These are phyloP conservation scores for Candida cerambycidarum DNA, from an alignment of 805 yeast genomes.

Conservation along the genomic window DNA sequence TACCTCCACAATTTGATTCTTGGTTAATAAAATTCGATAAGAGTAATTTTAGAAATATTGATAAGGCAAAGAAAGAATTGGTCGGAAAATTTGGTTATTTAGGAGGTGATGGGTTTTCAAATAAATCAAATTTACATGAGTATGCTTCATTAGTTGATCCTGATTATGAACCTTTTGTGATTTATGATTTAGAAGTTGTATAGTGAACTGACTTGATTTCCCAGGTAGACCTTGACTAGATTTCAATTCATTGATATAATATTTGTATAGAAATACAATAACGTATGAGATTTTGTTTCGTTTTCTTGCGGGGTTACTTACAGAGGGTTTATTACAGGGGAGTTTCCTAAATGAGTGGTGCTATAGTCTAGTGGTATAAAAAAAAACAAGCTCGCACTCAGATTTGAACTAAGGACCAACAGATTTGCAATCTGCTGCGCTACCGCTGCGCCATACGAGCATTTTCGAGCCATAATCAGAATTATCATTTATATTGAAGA, in stretches of 20 bases:
- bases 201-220: slow-evolving; percentile 11
- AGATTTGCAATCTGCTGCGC: slow-evolving; percentile 99
- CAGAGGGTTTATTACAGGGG: too few relatives aligned
- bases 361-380: slow-evolving; percentile 16
- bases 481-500: not conserved
- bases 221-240: not conserved
- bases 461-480: not conserved
- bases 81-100: slow-evolving; percentile 79
- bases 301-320: too few relatives aligned
- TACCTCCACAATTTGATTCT: slow-evolving; percentile 85
- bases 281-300: too few relatives aligned
- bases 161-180: slow-evolving; percentile 94
- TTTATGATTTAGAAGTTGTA: slow-evolving; percentile 54
- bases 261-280: not conserved
- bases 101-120: slow-evolving; percentile 83
- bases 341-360: too few relatives aligned
- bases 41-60: slow-evolving; percentile 33
- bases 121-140: slow-evolving; percentile 74
- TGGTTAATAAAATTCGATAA: slow-evolving; percentile 47
- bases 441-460: slow-evolving; percentile 91
- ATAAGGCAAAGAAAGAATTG: slow-evolving; percentile 67
- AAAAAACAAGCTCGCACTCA: slow-evolving; percentile 76
- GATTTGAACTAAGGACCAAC: slow-evolving; percentile 97
- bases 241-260: not conserved
- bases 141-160: slow-evolving; percentile 91